Conservation (phyloP, 1,284 basidiomycete species). For the Boletus chippewaensis region DNA sequence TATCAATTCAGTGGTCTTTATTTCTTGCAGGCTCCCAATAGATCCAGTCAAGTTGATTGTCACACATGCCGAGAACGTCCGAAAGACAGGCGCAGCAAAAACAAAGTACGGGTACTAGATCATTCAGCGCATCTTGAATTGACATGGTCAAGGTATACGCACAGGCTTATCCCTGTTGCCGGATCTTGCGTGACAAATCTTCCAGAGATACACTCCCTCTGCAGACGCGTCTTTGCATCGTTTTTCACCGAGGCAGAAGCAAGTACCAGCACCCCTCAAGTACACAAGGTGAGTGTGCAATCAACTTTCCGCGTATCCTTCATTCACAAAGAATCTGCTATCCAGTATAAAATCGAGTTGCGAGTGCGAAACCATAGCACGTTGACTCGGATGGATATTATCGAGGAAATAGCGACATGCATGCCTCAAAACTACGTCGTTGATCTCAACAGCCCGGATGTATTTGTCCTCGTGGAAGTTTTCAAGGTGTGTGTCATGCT, state of each 20-base stretch:
- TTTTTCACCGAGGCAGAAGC: conserved; percentile 44
- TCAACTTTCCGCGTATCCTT: not conserved
- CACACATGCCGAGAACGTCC: conserved; percentile 56
- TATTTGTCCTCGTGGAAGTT: conserved; percentile 71
- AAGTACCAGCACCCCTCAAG: conserved; percentile 14
- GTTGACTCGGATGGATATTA: conserved; percentile 48
- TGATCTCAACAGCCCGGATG: conserved; percentile 56
- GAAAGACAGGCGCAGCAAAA: conserved; percentile 53
- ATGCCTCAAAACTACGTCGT: conserved; percentile 62
- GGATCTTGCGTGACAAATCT: conserved; percentile 60
- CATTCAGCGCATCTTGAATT: not conserved
- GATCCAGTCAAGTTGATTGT: conserved; percentile 70
- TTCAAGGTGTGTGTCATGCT: conserved; percentile 56
- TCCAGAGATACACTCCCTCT: conserved; percentile 59
- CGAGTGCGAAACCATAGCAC: conserved; percentile 68
- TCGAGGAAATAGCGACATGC: conserved; percentile 61
- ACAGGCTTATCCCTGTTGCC: conserved; percentile 64
- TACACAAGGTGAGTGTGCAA: conserved; percentile 37
- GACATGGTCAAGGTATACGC: conserved; percentile 45
- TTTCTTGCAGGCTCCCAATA: conserved; percentile 68
- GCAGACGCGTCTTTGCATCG: conserved; percentile 44
- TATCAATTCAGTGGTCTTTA: conserved; percentile 57
- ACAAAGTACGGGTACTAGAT: conserved; percentile 47
- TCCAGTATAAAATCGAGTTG: conserved; percentile 73
- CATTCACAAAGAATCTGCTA: not conserved